These are phyloP conservation scores for Acer negundo DNA, from an alignment of 345 rosid species.

Conservation along the genomic window DNA sequence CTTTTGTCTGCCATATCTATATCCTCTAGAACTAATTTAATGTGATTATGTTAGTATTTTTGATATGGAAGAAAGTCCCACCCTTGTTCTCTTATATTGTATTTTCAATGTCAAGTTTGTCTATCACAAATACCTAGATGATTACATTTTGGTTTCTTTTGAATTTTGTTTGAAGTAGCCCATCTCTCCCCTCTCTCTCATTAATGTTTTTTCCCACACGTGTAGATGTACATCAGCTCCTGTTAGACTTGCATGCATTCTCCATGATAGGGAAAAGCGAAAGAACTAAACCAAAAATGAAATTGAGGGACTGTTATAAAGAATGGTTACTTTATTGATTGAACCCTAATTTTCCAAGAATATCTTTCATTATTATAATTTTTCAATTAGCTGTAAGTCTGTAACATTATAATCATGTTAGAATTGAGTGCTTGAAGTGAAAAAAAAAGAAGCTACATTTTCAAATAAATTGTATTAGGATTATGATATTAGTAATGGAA, in stretches of 20 bases:
- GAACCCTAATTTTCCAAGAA: background rate
- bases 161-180: background rate
- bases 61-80: constrained; percentile 4
- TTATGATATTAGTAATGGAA: background rate
- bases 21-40: background rate
- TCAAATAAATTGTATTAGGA: background rate
- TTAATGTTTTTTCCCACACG: background rate
- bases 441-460: background rate
- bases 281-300: no score
- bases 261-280: background rate
- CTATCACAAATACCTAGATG: background rate
- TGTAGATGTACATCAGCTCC: background rate
- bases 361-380: background rate
- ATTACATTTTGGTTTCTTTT: background rate
- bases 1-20: background rate
- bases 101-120: background rate
- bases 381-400: background rate
- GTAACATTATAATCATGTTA: background rate
- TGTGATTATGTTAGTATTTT: background rate
- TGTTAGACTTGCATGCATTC: background rate
- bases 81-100: background rate
- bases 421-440: constrained; percentile 7
- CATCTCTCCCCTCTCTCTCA: no score
- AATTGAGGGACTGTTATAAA: no score
- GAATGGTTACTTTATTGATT: no score